Evolutionary conservation across 106 monocot genomes (phyloP), one percentile per base, ranked within the genome.

Genomic region (Posidonia australis): DNA sequence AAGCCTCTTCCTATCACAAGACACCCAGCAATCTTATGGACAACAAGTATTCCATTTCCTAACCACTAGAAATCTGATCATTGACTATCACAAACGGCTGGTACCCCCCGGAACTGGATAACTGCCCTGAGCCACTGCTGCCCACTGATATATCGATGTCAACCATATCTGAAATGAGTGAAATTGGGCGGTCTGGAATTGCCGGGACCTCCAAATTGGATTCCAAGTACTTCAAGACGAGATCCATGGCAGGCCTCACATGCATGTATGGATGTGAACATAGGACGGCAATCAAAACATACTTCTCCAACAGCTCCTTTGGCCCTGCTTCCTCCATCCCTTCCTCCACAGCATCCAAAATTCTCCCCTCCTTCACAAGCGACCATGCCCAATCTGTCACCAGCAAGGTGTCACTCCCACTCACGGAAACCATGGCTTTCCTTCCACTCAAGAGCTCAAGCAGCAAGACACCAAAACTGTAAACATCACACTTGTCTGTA

Each of bases 401-500:
- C 10, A 94, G 70, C 10, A 63, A 74, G 9, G 69, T 69, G 46
- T 82, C 73, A 3, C 78, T 82, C 26, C 79, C 77, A 10, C 66
- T 79, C 7, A 58, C 45, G 0, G 77, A 75, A 9, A 77, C 70
- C 13, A 94, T 75, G 0, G 94, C 89, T 63, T 84, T 89, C 76
- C 77, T 94, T 25, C 93, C 93, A 41, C 93, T 94, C 49, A 94
- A 54, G 11, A 94, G 76, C 82, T 94, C 94, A 5, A 94, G 86
- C 54, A 94, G 66, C 21, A 90, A 75, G 5, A 94, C 84, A 20
- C 94, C 94, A n/a, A 76, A 94, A 60, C 94, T 94, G 52, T 73
- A 94, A 2, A 94, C 94, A 76, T 94, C n/a, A n/a, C 89, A 90
- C 70, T 80, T 94, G 57, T 90, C 86, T 0, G 94, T 90, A 66